Evolutionary conservation across 805 yeast species (phyloP).

Genomic region (Crinitomyces ghanaensis): DNA sequence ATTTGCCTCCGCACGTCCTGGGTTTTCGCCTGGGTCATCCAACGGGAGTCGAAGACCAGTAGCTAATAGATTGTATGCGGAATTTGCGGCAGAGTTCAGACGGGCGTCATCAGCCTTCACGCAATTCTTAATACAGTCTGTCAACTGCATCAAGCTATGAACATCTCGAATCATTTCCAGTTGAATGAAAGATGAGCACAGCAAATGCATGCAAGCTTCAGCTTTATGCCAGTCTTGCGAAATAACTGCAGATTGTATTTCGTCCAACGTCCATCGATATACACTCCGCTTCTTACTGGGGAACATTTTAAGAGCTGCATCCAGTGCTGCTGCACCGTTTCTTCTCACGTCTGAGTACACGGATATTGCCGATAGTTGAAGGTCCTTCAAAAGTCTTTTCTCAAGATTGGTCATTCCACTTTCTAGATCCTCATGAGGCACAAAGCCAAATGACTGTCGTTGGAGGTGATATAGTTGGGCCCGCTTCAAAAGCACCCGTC

Average conservation of each 20-base stretch:
- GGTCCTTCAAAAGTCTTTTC: slow-evolving; percentile 47
- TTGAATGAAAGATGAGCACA: slow-evolving; percentile 47
- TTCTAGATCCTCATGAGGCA: slow-evolving; percentile 59
- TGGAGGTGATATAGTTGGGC: slow-evolving; percentile 64
- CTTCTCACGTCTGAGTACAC: slow-evolving; percentile 57
- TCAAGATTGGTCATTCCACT: slow-evolving; percentile 64
- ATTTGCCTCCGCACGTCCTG: no score
- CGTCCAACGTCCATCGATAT: slow-evolving; percentile 37
- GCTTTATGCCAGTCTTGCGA: slow-evolving; percentile 41
- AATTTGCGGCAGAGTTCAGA: slow-evolving; percentile 44
- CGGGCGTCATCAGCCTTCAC: slow-evolving; percentile 44
- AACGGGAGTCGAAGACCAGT: slow-evolving; percentile 38
- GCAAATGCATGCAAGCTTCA: slow-evolving; percentile 51
- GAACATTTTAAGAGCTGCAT: slow-evolving; percentile 58
- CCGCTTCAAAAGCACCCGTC: slow-evolving; percentile 66
- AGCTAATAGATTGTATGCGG: slow-evolving; percentile 35
- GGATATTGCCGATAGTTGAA: slow-evolving; percentile 54
- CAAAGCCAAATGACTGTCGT: slow-evolving; percentile 58
- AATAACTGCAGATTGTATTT: slow-evolving; percentile 39
- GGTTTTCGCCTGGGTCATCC: no score
- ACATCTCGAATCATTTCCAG: slow-evolving; percentile 48
- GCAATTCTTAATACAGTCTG: slow-evolving; percentile 42
- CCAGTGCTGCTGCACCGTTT: slow-evolving; percentile 57
- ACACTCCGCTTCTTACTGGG: slow-evolving; percentile 53
- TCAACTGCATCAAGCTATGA: slow-evolving; percentile 36